Base-by-base conservation (phyloP, 345 rosid genomes). In the Eucalyptus polybractea region DNA sequence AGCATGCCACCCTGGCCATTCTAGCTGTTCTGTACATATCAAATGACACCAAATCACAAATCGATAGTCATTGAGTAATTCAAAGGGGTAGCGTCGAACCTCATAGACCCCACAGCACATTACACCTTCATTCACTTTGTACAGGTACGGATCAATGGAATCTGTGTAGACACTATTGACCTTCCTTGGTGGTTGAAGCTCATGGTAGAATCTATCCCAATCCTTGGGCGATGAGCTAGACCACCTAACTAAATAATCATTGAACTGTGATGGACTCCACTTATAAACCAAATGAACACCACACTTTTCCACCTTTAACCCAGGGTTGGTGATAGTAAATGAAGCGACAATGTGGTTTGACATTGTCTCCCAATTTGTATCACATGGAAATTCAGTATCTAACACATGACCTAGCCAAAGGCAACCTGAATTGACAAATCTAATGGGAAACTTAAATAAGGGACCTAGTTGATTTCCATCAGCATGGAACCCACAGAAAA, bases 141-240 rank as follows among this genome's bases (percentile, higher is more conserved):
- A 14, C 0, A 50, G 51, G 3, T 1, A 1, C 0, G 3, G 7
- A 50, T 14, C 17, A 50, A 7, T 3, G 0, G 2, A 2, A 8
- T 1, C 3, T 54, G 1, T 54, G 10, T 3, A 19, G 9, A 3
- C 0, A 53, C 0, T 3, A 53, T 8, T 2, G 10, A 54, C 4
- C 10, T 21, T 0, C 62, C 31, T 27, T 60, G 2, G 67, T 6
- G 7, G 4, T 22, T 3, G 7, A 24, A 60, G 0, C 31, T 25
- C 31, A 60, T 12, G 67, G 67, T 60, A 25, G 67, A 1, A 5
- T 5, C 14, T 5, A 11, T 58, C n/a, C n/a, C n/a, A 10, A 58
- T 58, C n/a, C 7, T 4, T 11, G n/a, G 67, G 14, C 15, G 2
- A 58, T 60, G n/a, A 25, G 15, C 67, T 25, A 25, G 4, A 25